These are phyloP conservation scores for Thyridium curvatum DNA, from an alignment of 2,329 filamentous ascomycete species.

Conservation along the genomic window DNA sequence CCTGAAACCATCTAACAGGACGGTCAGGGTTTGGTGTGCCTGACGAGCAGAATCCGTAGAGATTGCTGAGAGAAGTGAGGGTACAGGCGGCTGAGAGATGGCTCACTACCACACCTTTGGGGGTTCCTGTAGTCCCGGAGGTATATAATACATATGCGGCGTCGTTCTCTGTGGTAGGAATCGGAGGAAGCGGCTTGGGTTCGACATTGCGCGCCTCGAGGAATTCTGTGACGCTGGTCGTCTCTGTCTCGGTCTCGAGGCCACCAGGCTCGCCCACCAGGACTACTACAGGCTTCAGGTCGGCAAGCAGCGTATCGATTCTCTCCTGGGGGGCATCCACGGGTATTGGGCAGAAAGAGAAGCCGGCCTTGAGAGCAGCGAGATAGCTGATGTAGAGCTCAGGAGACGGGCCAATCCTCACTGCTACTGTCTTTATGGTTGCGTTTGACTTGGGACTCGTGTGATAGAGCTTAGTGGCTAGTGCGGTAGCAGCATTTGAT, in stretches of 20 bases:
- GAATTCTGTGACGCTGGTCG: neutral
- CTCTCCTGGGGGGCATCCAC: constrained; percentile 23
- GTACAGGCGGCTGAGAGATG: constrained; percentile 23
- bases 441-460: neutral
- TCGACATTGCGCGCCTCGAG: neutral
- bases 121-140: constrained; percentile 24
- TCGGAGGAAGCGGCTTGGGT: constrained; percentile 9
- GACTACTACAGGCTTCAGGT: constrained; percentile 17
- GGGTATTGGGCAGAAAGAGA: constrained; percentile 28
- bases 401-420: constrained; percentile 15
- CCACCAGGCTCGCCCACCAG: constrained; percentile 9
- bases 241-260: no score
- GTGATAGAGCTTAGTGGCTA: neutral
- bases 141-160: constrained; percentile 25
- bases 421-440: constrained; percentile 7
- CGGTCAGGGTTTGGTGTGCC: neutral
- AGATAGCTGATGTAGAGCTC: constrained; percentile 30
- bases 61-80: constrained; percentile 18
- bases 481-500: neutral
- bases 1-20: constrained; percentile 27
- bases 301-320: constrained; percentile 17
- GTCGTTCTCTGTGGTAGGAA: constrained; percentile 9
- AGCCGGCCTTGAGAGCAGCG: constrained; percentile 25
- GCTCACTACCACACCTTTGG: constrained; percentile 23
- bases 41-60: constrained; percentile 4